Percentiles rank a stretch among this genome's conserved stretches.
Conservation (phyloP, 73 alveolate species). For the Tetrahymena thermophila region DNA sequence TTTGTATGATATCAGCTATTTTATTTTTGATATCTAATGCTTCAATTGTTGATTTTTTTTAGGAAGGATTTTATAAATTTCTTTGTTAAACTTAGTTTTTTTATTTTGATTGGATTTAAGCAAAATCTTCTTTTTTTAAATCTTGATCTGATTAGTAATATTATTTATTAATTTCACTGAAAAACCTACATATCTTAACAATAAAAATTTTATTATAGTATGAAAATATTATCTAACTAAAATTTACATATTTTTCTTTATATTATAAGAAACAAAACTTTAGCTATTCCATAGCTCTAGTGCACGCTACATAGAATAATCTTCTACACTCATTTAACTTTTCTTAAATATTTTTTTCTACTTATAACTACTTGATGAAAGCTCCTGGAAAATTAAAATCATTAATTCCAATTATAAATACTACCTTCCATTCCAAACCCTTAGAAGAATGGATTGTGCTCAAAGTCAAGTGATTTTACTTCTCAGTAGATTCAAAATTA, state of each 20-base stretch:
- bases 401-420: not conserved
- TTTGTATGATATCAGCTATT: not conserved
- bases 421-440: not conserved
- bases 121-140: not conserved
- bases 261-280: not conserved
- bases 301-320: not conserved
- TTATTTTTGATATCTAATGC: too few relatives aligned
- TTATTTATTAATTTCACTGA: not conserved
- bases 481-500: not conserved
- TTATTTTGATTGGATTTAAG: too few relatives aligned
- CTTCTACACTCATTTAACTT: not conserved
- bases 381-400: not conserved
- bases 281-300: not conserved
- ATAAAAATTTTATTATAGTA: too few relatives aligned
- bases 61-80: too few relatives aligned
- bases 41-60: not conserved
- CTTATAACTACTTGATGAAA: not conserved
- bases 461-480: not conserved
- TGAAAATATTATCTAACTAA: too few relatives aligned
- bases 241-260: not conserved
- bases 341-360: not conserved
- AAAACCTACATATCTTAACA: not conserved
- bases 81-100: too few relatives aligned
- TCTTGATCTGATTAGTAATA: too few relatives aligned
- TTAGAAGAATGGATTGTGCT: not conserved